Evolutionary conservation across 2,329 filamentous ascomycete species (phyloP).

Genomic region (Sordariomycetes sp.): DNA sequence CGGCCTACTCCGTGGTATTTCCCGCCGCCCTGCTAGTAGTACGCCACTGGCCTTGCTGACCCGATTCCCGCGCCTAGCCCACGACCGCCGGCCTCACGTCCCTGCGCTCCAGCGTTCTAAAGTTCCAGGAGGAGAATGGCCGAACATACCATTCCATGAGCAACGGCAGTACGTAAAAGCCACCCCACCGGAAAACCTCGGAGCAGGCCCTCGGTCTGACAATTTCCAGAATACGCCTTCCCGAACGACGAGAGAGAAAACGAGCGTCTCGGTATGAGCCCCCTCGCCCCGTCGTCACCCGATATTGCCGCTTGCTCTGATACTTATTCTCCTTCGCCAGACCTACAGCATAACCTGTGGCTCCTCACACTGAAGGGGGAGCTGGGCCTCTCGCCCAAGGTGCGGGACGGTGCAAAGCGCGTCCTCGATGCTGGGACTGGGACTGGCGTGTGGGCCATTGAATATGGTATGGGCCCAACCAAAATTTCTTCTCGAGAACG

Average conservation of each 20-base stretch:
- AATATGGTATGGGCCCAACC: constrained; percentile 10
- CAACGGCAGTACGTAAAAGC: neutral
- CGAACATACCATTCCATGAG: constrained; percentile 12
- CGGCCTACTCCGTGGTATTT: too few species aligned
- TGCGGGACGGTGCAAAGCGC: constrained; percentile 8
- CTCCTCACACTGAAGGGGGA: constrained; percentile 14
- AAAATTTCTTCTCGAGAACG: neutral
- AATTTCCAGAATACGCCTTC: constrained; percentile 9
- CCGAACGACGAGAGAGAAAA: constrained; percentile 10
- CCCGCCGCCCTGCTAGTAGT: too few species aligned
- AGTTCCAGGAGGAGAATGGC: constrained; percentile 15
- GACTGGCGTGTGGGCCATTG: constrained; percentile 20
- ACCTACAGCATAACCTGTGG: constrained; percentile 10
- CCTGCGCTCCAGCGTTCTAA: constrained; percentile 10
- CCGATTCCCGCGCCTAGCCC: neutral
- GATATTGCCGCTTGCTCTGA: neutral
- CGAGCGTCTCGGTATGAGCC: constrained; percentile 6
- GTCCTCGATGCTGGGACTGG: constrained; percentile 21
- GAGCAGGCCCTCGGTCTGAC: too few species aligned
- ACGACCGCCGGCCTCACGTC: constrained; percentile 8
- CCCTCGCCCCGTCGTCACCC: neutral
- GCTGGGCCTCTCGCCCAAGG: constrained; percentile 11
- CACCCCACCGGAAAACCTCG: neutral
- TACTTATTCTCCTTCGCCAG: neutral
- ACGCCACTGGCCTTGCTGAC: too few species aligned